phyloP scores from a whole-genome alignment of 257 asterid genomes.

The Ilex aquifolium region DNA sequence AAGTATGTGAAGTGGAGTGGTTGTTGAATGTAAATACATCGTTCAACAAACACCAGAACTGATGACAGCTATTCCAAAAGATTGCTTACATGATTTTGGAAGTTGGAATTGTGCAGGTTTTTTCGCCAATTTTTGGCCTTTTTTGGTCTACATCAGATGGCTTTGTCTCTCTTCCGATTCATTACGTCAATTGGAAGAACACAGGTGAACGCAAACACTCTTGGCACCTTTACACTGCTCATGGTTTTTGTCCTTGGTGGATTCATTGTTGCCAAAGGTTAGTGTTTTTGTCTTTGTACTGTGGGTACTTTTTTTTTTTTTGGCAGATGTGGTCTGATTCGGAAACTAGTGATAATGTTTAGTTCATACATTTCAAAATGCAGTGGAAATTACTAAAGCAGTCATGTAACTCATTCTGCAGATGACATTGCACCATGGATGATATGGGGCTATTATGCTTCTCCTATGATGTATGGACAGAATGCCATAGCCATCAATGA shows the following conservation, averaged over 20 bases:
- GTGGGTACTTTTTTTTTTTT: too few species aligned
- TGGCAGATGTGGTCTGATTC: too few species aligned
- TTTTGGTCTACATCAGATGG: neutral
- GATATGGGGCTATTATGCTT: constrained; percentile 25
- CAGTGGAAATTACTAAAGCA: neutral
- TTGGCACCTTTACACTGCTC: neutral
- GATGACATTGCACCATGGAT: constrained; percentile 34
- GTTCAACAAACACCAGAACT: neutral
- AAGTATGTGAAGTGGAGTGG: neutral
- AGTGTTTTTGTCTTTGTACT: too few species aligned
- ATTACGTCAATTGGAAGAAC: neutral
- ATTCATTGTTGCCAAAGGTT: neutral
- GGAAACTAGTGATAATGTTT: too few species aligned
- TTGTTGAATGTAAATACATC: too few species aligned
- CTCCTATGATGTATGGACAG: constrained; percentile 37
- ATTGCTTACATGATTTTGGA: neutral
- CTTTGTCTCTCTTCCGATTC: neutral
- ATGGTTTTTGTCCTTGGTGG: neutral
- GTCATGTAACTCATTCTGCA: neutral
- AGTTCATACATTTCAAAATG: neutral
- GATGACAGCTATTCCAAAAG: neutral
- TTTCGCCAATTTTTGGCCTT: neutral
- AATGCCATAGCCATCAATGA: constrained; percentile 30
- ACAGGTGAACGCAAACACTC: neutral
- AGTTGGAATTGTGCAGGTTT: neutral